A percentile compares a stretch with the other conserved stretches of the same genome.
phyloP scores from a whole-genome alignment of 83 land plant species.

The Isoetes engelmannii region DNA sequence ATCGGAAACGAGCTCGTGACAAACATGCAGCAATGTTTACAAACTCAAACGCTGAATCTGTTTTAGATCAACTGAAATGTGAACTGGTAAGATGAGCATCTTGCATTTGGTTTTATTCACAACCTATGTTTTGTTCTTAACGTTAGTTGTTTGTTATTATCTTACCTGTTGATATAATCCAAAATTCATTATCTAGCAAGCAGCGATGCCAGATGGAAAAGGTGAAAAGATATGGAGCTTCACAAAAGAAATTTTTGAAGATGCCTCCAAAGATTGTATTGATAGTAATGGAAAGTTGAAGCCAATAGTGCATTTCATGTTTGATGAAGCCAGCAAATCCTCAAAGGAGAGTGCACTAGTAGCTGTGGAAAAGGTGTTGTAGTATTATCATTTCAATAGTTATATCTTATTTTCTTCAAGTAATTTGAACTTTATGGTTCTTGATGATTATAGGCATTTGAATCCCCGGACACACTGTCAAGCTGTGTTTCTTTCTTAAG shows the following conservation, averaged over 20 bases:
- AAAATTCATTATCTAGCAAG: not conserved
- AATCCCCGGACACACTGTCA: constrained; percentile 81
- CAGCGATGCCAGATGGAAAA: constrained; percentile 19
- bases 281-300: constrained; percentile 58
- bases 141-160: not conserved
- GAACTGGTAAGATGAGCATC: constrained; percentile 49
- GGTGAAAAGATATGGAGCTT: constrained; percentile 48
- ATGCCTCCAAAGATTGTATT: constrained; percentile 70
- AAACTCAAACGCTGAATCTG: constrained; percentile 45
- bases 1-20: constrained; percentile 66
- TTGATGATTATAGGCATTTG: constrained; percentile 69
- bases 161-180: not conserved
- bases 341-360: constrained; percentile 60
- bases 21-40: constrained; percentile 40
- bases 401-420: not conserved
- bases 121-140: not conserved
- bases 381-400: not conserved
- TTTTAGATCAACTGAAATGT: constrained; percentile 53
- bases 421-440: constrained; percentile 1
- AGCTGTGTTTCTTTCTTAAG: constrained; percentile 75
- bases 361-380: constrained; percentile 79
- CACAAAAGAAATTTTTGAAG: constrained; percentile 56
- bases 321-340: constrained; percentile 48
- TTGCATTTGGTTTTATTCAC: not conserved
- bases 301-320: constrained; percentile 58